Evolutionary conservation across 352 stramenopile species (phyloP).

Genomic region (Pythium sukuiense): DNA sequence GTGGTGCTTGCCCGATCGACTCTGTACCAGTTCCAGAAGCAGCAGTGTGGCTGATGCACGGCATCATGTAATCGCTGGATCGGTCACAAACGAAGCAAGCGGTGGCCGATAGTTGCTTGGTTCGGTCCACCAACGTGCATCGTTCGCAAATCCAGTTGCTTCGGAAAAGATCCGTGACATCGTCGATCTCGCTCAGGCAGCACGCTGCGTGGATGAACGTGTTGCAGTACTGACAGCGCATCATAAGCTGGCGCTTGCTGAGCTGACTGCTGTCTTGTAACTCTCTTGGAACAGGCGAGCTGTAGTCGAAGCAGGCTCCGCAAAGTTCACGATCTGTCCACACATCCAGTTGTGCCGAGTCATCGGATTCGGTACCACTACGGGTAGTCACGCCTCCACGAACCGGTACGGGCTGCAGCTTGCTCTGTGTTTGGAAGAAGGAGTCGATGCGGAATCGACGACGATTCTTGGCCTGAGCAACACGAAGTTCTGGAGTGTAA

Average conservation of each 20-base stretch:
- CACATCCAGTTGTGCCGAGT: conserved; percentile 17
- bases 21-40: not conserved
- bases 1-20: not conserved
- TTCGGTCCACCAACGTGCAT: conserved; percentile 52
- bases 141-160: conserved; percentile 88
- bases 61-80: conserved; percentile 80
- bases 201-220: conserved; percentile 81
- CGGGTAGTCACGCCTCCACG: conserved; percentile 2
- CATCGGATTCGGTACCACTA: not conserved
- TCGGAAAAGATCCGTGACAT: conserved; percentile 50
- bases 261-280: conserved; percentile 52
- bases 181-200: conserved; percentile 70
- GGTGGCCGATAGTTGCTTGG: conserved; percentile 33
- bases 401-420: conserved; percentile 27
- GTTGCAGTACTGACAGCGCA: conserved; percentile 86
- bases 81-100: conserved; percentile 68
- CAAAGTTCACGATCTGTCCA: conserved; percentile 78
- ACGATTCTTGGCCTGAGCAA: conserved; percentile 48
- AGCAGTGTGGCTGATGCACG: conserved; percentile 36
- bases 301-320: conserved; percentile 76
- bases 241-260: conserved; percentile 76
- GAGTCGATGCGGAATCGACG: conserved; percentile 73
- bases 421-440: conserved; percentile 67
- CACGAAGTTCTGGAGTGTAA: conserved; percentile 44
- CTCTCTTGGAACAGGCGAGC: conserved; percentile 45